Evolutionary conservation across 441 rosid genomes (phyloP).

Genomic region (Hura crepitans): DNA sequence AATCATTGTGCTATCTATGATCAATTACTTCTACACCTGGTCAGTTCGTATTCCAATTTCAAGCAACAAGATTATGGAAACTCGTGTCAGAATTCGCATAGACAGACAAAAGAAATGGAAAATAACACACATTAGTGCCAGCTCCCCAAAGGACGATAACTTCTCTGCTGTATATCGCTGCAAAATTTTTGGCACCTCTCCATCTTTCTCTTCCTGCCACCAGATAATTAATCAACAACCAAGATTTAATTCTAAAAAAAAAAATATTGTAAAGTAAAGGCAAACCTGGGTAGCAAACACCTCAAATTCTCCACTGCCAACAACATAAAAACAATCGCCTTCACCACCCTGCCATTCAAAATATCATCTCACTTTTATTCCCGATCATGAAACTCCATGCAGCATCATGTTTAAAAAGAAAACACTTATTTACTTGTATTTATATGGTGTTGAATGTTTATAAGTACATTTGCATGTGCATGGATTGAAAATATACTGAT

Average conservation of each 20-base stretch:
- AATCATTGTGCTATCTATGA: not conserved
- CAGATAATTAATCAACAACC: constrained; percentile 26
- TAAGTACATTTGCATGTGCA: not conserved
- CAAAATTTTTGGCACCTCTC: constrained; percentile 84
- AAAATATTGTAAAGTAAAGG: constrained; percentile 5
- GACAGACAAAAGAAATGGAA: constrained; percentile 7
- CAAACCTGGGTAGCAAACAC: constrained; percentile 95
- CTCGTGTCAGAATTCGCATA: not conserved
- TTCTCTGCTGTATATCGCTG: constrained; percentile 93
- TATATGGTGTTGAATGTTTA: not conserved
- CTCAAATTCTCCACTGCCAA: constrained; percentile 97
- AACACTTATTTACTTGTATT: constrained; percentile 3
- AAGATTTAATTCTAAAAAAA: not conserved
- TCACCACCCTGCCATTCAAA: constrained; percentile 84
- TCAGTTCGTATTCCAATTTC: too few relatives aligned
- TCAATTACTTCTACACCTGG: too few relatives aligned
- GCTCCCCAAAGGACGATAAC: constrained; percentile 95
- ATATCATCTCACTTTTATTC: constrained; percentile 20
- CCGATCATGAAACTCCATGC: constrained; percentile 8
- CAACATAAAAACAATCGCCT: constrained; percentile 98
- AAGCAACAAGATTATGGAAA: too few relatives aligned
- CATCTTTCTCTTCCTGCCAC: constrained; percentile 79
- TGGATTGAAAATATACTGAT: constrained; percentile 1
- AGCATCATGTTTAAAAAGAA: constrained; percentile 1
- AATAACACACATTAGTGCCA: constrained; percentile 78